A percentile compares a stretch with the other conserved stretches of the same genome.
Evolutionary conservation across 176 grass and related monocot species (phyloP).

Genomic region (Alopecurus myosuroides): DNA sequence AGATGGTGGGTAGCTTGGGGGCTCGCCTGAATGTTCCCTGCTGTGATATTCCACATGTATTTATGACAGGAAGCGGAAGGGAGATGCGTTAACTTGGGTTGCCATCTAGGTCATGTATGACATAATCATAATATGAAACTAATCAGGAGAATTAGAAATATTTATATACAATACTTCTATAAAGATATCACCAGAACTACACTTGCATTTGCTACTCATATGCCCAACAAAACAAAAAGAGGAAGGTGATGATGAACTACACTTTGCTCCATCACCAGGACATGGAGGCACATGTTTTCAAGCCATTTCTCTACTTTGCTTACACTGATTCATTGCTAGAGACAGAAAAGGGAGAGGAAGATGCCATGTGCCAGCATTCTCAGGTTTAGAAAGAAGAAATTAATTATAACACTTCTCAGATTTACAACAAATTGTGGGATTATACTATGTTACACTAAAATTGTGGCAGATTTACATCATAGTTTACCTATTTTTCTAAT

Average conservation of each 20-base stretch:
- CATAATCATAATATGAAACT: neutral
- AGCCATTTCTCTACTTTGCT: too few relatives aligned
- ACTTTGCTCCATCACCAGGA: too few relatives aligned
- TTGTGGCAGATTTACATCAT: too few relatives aligned
- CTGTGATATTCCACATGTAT: neutral
- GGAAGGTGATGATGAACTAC: neutral
- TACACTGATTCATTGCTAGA: too few relatives aligned
- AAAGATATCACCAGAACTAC: neutral
- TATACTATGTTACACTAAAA: too few relatives aligned
- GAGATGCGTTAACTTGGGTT: neutral
- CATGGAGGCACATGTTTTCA: too few relatives aligned
- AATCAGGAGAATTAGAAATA: neutral
- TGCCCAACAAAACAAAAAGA: neutral
- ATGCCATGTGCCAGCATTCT: too few relatives aligned
- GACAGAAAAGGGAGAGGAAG: too few relatives aligned
- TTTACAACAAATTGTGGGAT: too few relatives aligned
- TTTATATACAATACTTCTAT: neutral
- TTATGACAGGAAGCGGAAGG: neutral
- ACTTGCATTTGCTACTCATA: neutral
- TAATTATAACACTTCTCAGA: too few relatives aligned
- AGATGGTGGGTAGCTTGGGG: neutral
- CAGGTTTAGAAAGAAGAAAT: too few relatives aligned
- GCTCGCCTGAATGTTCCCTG: neutral
- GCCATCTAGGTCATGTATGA: neutral
- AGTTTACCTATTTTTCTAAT: too few relatives aligned